Conservation (phyloP, 2,329 filamentous ascomycete genomes). For the Ophiocordyceps camponoti-rufipedis region DNA sequence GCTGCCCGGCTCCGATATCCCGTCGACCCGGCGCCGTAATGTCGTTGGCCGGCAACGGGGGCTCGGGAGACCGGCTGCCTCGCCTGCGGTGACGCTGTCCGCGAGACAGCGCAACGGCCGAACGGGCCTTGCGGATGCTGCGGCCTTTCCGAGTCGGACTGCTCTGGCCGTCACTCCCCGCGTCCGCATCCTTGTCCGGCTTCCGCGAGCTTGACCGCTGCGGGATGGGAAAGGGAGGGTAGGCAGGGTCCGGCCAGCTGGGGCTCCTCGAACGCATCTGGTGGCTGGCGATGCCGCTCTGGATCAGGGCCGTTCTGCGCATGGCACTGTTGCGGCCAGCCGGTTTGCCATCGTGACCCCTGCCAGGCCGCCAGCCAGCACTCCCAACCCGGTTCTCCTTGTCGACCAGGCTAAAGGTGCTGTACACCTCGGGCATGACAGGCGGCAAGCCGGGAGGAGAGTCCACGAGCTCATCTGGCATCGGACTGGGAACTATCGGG, state of each 20-base stretch:
- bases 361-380: conserved; percentile 12
- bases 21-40: conserved; percentile 41
- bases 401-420: conserved; percentile 21
- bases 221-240: conserved; percentile 85
- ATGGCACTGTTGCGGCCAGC: conserved; percentile 41
- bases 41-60: conserved; percentile 55
- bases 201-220: conserved; percentile 73
- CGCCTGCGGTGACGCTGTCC: conserved; percentile 29
- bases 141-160: conserved; percentile 51
- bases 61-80: conserved; percentile 42
- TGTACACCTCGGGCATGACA: conserved; percentile 24
- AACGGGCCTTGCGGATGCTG: conserved; percentile 70
- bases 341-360: conserved; percentile 19
- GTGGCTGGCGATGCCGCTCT: conserved; percentile 57
- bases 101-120: conserved; percentile 53
- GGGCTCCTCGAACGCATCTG: conserved; percentile 45
- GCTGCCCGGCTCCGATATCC: conserved; percentile 19
- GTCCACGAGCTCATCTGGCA: conserved; percentile 19
- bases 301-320: conserved; percentile 63
- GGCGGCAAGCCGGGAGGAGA: conserved; percentile 11
- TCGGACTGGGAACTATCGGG: conserved; percentile 20
- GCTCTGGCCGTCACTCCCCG: conserved; percentile 50
- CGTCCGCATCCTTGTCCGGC: conserved; percentile 45
- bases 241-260: conserved; percentile 37
- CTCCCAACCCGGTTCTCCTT: conserved; percentile 9